These are phyloP conservation scores for Microbotryum violaceum DNA, from an alignment of 1,284 basidiomycete species.

Conservation along the genomic window DNA sequence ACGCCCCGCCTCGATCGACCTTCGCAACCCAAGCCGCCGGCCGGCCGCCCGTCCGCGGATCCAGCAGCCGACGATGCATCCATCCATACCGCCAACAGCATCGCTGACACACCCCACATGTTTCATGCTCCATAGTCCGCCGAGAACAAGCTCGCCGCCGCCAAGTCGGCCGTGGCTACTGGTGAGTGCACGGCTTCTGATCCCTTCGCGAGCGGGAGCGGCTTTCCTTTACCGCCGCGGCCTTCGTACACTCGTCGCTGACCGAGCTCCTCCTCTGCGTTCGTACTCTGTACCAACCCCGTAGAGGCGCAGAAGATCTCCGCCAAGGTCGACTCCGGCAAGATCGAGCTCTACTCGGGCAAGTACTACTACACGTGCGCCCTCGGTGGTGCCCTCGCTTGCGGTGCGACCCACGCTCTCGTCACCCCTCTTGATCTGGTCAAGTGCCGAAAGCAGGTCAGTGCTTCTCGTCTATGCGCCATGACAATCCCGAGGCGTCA, in stretches of 20 bases:
- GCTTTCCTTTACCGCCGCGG: conserved; percentile 1
- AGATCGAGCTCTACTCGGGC: conserved; percentile 38
- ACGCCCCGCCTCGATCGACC: too few relatives aligned
- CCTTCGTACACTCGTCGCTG: neutral
- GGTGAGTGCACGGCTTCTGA: conserved; percentile 8
- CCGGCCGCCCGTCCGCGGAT: too few relatives aligned
- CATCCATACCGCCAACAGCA: too few relatives aligned
- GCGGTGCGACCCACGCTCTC: conserved; percentile 39
- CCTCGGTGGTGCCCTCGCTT: conserved; percentile 37
- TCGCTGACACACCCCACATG: neutral
- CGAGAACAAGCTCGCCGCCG: conserved; percentile 31
- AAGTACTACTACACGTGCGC: conserved; percentile 38
- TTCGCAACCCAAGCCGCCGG: too few relatives aligned
- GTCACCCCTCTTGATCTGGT: conserved; percentile 40
- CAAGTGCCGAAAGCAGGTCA: conserved; percentile 39
- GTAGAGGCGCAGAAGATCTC: conserved; percentile 21
- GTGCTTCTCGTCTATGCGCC: neutral
- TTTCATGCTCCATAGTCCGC: conserved; percentile 12
- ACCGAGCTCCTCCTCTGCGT: neutral
- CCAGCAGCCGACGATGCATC: too few relatives aligned
- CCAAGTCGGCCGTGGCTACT: conserved; percentile 30
- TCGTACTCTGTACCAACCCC: too few relatives aligned
- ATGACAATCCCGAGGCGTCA: neutral
- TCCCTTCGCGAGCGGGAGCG: too few relatives aligned
- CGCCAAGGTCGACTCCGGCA: conserved; percentile 27